A percentile compares a stretch with the other conserved stretches of the same genome.
Conservation (phyloP, 2,329 filamentous ascomycete genomes). For the Madurella fahalii region DNA sequence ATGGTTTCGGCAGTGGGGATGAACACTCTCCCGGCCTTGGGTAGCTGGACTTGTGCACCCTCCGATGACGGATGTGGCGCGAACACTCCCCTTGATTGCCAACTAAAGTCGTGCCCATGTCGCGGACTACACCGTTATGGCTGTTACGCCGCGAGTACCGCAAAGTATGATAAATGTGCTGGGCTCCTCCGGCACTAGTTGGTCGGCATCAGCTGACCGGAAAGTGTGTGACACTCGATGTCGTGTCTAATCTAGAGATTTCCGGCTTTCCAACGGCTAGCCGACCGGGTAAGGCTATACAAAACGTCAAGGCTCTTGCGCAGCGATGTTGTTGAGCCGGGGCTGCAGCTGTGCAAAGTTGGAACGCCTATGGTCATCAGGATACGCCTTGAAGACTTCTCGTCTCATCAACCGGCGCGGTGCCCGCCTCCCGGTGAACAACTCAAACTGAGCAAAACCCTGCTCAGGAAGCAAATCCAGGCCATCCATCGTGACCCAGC, state of each 20-base stretch:
- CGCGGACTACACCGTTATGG: no score
- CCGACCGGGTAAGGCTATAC: not conserved
- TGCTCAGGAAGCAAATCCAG: slow-evolving; percentile 74
- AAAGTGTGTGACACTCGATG: no score
- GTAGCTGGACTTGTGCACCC: no score
- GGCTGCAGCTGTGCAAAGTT: slow-evolving; percentile 39
- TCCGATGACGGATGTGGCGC: no score
- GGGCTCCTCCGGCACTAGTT: not conserved
- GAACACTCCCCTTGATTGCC: no score
- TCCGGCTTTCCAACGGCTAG: not conserved
- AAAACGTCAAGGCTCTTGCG: slow-evolving; percentile 36
- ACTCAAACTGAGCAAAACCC: slow-evolving; percentile 75
- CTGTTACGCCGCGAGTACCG: not conserved
- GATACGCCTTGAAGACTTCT: slow-evolving; percentile 51
- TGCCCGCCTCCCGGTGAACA: slow-evolving; percentile 70
- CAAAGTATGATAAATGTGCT: not conserved
- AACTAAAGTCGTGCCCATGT: no score
- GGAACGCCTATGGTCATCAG: slow-evolving; percentile 38
- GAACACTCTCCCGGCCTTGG: slow-evolving; percentile 20
- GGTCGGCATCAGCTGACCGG: no score
- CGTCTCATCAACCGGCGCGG: slow-evolving; percentile 67
- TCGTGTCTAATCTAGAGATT: no score
- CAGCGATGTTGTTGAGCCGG: slow-evolving; percentile 37
- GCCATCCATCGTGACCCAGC: slow-evolving; percentile 74
- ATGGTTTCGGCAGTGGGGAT: slow-evolving; percentile 12